These are phyloP conservation scores for Clausena lansium DNA, from an alignment of 345 rosid species.

Conservation along the genomic window DNA sequence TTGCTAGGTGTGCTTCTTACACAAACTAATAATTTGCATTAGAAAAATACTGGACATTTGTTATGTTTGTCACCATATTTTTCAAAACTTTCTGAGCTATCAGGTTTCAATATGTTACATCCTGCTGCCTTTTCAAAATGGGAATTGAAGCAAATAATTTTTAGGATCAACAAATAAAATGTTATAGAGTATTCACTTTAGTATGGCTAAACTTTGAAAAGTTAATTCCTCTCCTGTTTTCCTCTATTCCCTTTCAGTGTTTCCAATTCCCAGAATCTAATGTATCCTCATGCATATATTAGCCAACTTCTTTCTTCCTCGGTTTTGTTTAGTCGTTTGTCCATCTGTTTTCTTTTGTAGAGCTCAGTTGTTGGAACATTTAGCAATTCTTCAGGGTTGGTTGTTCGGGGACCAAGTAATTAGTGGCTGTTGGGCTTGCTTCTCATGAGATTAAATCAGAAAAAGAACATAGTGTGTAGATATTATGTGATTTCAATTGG, in stretches of 20 bases:
- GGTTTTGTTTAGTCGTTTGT: not conserved
- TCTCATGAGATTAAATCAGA: no score
- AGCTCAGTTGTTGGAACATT: not conserved
- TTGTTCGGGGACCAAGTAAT: not conserved
- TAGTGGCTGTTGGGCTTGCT: no score
- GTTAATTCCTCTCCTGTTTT: not conserved
- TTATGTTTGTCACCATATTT: not conserved
- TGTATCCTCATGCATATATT: not conserved
- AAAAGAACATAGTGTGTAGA: no score
- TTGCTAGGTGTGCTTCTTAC: constrained; percentile 63
- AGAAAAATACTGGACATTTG: not conserved
- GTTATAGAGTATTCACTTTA: not conserved
- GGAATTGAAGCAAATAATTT: not conserved
- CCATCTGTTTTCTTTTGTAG: not conserved
- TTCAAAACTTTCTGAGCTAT: not conserved
- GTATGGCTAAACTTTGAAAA: not conserved
- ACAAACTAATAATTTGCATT: not conserved
- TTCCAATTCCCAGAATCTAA: constrained; percentile 2
- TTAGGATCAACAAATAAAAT: not conserved
- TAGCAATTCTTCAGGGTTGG: not conserved
- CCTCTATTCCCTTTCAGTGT: not conserved
- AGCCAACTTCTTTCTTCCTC: not conserved
- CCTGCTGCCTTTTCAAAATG: not conserved
- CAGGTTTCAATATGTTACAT: not conserved
- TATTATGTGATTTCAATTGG: not conserved